Conservation (phyloP, 2,329 filamentous ascomycete species). For the Aspergillus intermedius region DNA sequence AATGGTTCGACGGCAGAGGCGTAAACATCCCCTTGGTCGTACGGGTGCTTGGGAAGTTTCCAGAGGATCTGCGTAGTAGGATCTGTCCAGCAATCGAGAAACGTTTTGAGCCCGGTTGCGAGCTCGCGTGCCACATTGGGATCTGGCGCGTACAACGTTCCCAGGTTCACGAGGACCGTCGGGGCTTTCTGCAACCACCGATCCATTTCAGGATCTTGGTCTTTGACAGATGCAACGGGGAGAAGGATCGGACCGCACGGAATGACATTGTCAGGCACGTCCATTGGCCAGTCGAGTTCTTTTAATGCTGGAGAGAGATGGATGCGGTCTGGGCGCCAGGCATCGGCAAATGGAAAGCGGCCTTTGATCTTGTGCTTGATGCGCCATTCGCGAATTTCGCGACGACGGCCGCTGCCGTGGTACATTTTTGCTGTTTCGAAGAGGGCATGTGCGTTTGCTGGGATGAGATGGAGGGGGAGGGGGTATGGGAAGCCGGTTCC, state of each 20-base stretch:
- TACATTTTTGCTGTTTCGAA: constrained; percentile 22
- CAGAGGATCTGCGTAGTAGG: constrained; percentile 31
- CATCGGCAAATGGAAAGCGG: constrained; percentile 21
- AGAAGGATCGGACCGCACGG: constrained; percentile 45
- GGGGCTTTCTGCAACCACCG: constrained; percentile 39
- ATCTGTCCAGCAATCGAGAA: constrained; percentile 26
- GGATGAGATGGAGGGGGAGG: constrained; percentile 39
- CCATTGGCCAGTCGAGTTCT: constrained; percentile 38
- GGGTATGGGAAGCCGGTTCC: constrained; percentile 43
- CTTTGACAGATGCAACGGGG: constrained; percentile 23
- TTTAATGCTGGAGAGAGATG: constrained; percentile 25
- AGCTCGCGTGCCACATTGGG: constrained; percentile 35
- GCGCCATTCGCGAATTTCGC: constrained; percentile 18
- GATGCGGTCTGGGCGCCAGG: constrained; percentile 20
- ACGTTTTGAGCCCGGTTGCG: constrained; percentile 28
- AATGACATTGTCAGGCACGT: constrained; percentile 36
- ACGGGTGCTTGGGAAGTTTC: constrained; percentile 29
- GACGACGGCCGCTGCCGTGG: constrained; percentile 16
- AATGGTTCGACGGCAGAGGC: constrained; percentile 17
- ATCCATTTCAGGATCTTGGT: constrained; percentile 38
- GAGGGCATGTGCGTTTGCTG: constrained; percentile 38
- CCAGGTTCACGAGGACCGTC: constrained; percentile 47
- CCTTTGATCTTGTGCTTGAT: constrained; percentile 21
- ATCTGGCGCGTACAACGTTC: constrained; percentile 32
- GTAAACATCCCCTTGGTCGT: constrained; percentile 15